phyloP scores from a whole-genome alignment of 2,329 filamentous ascomycete species.

The Didymella sp. region DNA sequence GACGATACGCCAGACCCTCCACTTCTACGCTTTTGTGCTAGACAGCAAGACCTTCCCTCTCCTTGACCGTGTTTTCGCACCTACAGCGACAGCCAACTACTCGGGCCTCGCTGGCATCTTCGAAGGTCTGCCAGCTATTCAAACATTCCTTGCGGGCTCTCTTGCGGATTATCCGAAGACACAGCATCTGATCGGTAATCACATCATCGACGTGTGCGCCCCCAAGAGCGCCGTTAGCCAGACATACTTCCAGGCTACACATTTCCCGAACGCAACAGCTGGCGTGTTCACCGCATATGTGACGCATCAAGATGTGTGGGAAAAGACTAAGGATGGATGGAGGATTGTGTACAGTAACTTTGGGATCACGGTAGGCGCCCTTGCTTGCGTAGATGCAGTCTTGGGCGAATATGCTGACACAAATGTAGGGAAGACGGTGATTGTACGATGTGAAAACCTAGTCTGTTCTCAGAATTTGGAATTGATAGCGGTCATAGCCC shows the following conservation, averaged over 20 bases:
- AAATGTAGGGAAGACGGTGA: constrained; percentile 4
- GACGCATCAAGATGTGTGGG: constrained; percentile 13
- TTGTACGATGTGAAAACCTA: too few relatives aligned
- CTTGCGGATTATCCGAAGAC: constrained; percentile 10
- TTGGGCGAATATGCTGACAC: background rate
- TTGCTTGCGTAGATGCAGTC: background rate
- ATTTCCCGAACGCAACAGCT: constrained; percentile 12
- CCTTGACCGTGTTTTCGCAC: constrained; percentile 13
- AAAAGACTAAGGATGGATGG: constrained; percentile 13
- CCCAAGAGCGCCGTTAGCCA: constrained; percentile 10
- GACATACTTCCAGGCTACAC: constrained; percentile 16
- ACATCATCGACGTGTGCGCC: constrained; percentile 17
- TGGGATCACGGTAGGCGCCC: constrained; percentile 9
- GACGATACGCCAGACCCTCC: constrained; percentile 11
- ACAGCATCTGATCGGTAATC: constrained; percentile 13
- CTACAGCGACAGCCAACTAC: constrained; percentile 10
- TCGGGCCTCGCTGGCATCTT: constrained; percentile 14
- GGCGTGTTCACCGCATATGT: constrained; percentile 15
- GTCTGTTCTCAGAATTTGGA: too few relatives aligned
- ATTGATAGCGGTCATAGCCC: too few relatives aligned
- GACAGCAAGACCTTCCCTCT: constrained; percentile 12
- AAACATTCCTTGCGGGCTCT: constrained; percentile 7
- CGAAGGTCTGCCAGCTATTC: constrained; percentile 8
- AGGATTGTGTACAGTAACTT: constrained; percentile 18
- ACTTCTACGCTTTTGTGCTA: constrained; percentile 14